Conservation (phyloP, 768 basidiomycete genomes). For the Suillus brevipes region DNA sequence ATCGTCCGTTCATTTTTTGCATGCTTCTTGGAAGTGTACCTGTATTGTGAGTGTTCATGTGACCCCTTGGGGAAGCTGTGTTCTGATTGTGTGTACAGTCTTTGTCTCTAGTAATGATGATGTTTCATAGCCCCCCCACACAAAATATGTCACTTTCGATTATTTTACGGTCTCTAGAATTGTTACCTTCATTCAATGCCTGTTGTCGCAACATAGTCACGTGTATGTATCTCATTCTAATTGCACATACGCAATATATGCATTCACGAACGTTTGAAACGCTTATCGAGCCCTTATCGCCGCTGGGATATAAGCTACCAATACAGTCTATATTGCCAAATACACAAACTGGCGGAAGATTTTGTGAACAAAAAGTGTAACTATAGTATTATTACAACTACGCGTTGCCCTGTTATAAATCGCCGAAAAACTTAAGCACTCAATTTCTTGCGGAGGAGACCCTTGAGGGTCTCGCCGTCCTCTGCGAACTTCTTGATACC, state of each 20-base stretch:
- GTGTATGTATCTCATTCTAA: slow-evolving; percentile 2
- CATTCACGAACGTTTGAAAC: background rate
- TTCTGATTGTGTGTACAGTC: slow-evolving; percentile 1
- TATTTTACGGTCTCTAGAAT: slow-evolving; percentile 1
- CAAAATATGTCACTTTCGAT: background rate
- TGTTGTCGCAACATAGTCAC: background rate
- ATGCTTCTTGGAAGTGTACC: background rate
- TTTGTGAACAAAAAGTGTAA: background rate
- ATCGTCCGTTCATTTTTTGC: slow-evolving; percentile 1
- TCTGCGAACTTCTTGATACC: slow-evolving; percentile 98
- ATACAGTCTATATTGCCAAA: slow-evolving; percentile 3
- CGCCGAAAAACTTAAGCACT: slow-evolving; percentile 13
- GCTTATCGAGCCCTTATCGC: background rate
- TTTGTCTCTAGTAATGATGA: slow-evolving; percentile 6
- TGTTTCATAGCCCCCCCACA: background rate
- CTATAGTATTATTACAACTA: background rate
- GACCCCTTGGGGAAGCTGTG: too few species aligned
- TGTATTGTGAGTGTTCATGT: slow-evolving; percentile 1
- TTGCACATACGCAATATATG: background rate
- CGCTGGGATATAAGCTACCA: background rate
- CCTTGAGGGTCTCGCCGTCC: slow-evolving; percentile 90
- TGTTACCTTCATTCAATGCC: background rate
- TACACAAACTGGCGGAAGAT: background rate
- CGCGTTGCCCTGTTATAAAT: background rate
- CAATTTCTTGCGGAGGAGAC: slow-evolving; percentile 70